Evolutionary conservation across 2,329 filamentous ascomycete species (phyloP), one percentile per base, ranked within the genome.

Genomic region (Penicillium sp.): DNA sequence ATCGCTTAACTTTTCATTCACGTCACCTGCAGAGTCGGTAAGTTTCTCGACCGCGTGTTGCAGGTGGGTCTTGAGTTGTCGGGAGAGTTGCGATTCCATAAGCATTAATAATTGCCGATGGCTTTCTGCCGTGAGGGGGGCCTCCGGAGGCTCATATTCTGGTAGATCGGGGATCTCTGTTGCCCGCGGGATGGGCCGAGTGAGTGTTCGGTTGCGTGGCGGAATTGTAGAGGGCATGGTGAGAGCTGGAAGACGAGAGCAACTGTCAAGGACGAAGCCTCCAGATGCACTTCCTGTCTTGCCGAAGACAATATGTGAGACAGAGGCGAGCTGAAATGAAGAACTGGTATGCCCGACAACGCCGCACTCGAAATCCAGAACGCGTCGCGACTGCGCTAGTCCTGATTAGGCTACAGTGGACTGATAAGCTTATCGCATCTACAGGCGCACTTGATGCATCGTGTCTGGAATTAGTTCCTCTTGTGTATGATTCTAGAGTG

Each of bases 1-100:
- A 64, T 75, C 72, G 1, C 62, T 60, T 3, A 83, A 63, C 12
- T 75, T 75, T 52, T 86, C 84, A 51, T 85, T 85, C 34, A 83
- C 74, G n/a, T 78, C 75, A 2, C 73, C 79, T 0, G 79, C 82
- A 2, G 74, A 71, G 5, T 75, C 69, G 2, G 74, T 77, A 5
- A 87, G 65, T n/a, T 72, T 69, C 1, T 71, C 64, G 1, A 73
- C 71, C 0, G 81, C 80, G 26, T 74, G 65, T 21, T 72, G 67
- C 23, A 84, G 68, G 41, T 83, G 76, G 1, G 72, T 72, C 38
- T 78, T 77, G 1, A 85, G 69, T 16, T 74, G 71, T 1, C 65
- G 61, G 8, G 80, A 65, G 16, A 74, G 68, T 9, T 74, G 68
- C 4, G 69, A 70, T 16, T 73, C 65, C 6, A 75, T 65, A 4